Evolutionary conservation across 192 early-diverging fungal genomes (phyloP), one percentile per base, ranked within the genome.

Genomic region (Backusella luteola): DNA sequence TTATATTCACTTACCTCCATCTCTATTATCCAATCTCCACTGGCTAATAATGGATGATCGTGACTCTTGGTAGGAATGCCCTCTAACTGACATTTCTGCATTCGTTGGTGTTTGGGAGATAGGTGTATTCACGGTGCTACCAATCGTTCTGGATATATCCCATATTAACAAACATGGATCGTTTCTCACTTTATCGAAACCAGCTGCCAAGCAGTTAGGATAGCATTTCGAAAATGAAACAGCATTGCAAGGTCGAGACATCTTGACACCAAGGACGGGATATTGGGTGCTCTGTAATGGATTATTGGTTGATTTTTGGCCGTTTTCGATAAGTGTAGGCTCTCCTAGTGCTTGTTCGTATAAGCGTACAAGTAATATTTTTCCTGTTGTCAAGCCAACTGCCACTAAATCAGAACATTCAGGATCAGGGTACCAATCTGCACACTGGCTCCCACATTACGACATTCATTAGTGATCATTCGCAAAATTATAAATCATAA

Each of bases 171-270:
- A 75, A 71, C 90, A 90, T 34, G 82, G 84, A 46, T 94, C 93
- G 70, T 92, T 93, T 63, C 91, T 84, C 8, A 87, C 88, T 83
- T 94, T 95, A 34, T 94, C 94, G 3, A 93, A 77, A 15, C 94
- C 94, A 14, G 86, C 83, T 11, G 91, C 90, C 19, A 95, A 77
- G 8, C 89, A 79, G 35, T 85, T 80, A 1, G 89, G 85, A 42
- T 89, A 80, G 9, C 79, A 78, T 42, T 90, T 84, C 29, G 87
- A 93, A 80, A 94, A 95, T 9, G 89, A 78, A 5, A 95, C 91
- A 29, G 89, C 85, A 76, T 91, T 93, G 73, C 93, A 94, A 3
- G 90, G 83, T 39, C 93, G 81, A 14, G 86, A 83, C 75, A 88
- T 86, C 12, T 81, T 83, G 12, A 82, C 84, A 59, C 77, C 80